Base-by-base conservation (phyloP, 257 asterid genomes). In the Solanum etuberosum region DNA sequence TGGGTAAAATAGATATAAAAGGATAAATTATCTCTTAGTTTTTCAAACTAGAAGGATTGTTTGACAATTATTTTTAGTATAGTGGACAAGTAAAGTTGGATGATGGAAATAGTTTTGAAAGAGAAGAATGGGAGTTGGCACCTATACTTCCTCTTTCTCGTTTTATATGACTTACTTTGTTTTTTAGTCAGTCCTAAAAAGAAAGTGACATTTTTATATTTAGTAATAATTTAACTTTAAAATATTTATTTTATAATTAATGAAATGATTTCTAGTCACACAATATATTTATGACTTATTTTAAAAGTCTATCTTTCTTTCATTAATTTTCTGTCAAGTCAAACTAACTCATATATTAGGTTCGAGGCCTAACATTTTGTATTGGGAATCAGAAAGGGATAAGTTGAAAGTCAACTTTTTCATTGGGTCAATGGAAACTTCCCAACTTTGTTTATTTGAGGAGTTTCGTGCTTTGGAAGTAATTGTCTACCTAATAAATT, bases 381-480 rank as follows among this genome's bases (percentile, higher is more conserved):
- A 83, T 61, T 61, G 27, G 38, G 11, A 83, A 61, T 61, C 25
- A 78, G 43, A 43, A 15, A 2, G 31, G 67, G 6, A 9, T 18
- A 27, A 43, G 21, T 9, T 70, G 3, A 61, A 77, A 78, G 86
- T 86, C 88, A 86, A 86, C 88, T 16, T 67, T 67, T 40, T 59
- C 65, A 5, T 85, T 65, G 65, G 87, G 87, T 85, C 87, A 85
- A 85, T 67, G 87, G 65, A 85, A 63, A 71, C 78, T 85, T 38
- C 87, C 46, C 10, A 85, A 42, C 40, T 25, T 85, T 67, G 27
- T 25, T 67, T 40, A 67, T 67, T 85, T 65, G 65, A 34, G 29
- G 68, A 81, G 29, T 42, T 84, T 46, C 87, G 67, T 65, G 21
- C 80, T 37, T 65, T 65, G 63, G 18, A 84, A 84, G 87, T 35